phyloP scores from a whole-genome alignment of 106 monocot species.

The Dioscorea zingiberensis region DNA sequence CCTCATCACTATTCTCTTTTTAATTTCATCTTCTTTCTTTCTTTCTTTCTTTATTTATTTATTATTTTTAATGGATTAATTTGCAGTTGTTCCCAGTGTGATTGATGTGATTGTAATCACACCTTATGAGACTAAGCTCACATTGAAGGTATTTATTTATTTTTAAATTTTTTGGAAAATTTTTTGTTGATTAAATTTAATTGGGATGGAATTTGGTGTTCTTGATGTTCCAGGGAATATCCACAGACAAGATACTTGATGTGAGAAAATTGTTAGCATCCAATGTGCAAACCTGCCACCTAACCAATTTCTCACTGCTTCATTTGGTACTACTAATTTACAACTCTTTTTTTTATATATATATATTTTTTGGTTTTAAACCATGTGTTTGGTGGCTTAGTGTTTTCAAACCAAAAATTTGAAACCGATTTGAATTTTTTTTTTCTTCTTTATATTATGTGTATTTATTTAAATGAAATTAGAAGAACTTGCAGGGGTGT shows the following conservation, averaged over 20 bases:
- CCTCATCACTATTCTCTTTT: too few species aligned
- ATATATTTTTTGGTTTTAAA: background rate
- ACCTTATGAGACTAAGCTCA: conserved; percentile 57
- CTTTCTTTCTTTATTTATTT: background rate
- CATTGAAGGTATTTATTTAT: conserved; percentile 58
- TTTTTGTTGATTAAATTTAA: conserved; percentile 2
- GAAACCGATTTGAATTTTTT: background rate
- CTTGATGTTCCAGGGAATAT: conserved; percentile 57
- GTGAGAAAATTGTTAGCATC: conserved; percentile 73
- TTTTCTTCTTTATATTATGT: background rate
- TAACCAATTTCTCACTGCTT: conserved; percentile 72
- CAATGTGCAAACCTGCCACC: conserved; percentile 69
- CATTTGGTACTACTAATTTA: conserved; percentile 62
- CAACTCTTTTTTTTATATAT: too few species aligned
- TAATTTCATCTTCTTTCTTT: background rate
- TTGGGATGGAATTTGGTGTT: background rate
- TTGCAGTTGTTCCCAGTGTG: conserved; percentile 61
- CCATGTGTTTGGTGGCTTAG: too few species aligned
- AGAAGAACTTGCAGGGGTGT: too few species aligned
- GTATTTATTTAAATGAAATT: too few species aligned
- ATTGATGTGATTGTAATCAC: conserved; percentile 66
- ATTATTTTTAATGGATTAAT: too few species aligned
- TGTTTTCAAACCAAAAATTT: too few species aligned
- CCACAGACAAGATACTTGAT: conserved; percentile 79
- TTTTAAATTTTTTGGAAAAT: background rate